phyloP scores from a whole-genome alignment of 768 basidiomycete species.

The Coprinopsis cinerea region DNA sequence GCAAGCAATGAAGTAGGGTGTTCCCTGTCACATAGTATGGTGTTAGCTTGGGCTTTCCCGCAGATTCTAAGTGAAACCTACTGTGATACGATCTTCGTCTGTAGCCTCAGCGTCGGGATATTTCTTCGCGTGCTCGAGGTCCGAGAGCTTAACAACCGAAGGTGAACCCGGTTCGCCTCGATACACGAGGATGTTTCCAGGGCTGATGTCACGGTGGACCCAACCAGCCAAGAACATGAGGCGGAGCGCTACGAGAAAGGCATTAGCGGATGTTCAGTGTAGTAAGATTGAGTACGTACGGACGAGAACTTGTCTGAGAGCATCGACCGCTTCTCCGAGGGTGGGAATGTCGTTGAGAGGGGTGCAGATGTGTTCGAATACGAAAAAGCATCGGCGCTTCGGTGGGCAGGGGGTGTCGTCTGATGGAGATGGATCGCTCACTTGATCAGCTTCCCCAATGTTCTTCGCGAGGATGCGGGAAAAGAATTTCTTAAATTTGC shows the following conservation, averaged over 20 bases:
- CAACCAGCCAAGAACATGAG: conserved; percentile 9
- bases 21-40: too few relatives aligned
- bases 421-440: too few relatives aligned
- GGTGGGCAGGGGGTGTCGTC: background rate
- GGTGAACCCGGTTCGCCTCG: background rate
- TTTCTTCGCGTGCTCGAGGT: conserved; percentile 10
- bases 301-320: background rate
- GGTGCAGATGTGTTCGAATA: background rate
- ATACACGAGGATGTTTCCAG: conserved; percentile 8
- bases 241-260: background rate
- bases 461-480: too few relatives aligned
- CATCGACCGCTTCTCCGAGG: background rate
- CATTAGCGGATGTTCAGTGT: background rate
- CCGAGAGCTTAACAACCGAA: background rate
- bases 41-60: background rate
- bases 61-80: conserved; percentile 2
- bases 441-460: too few relatives aligned
- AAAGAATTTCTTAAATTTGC: too few relatives aligned
- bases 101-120: background rate
- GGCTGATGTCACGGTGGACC: conserved; percentile 9
- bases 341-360: background rate
- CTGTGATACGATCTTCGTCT: background rate
- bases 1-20: too few relatives aligned
- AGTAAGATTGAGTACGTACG: background rate
- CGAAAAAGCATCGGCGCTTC: background rate